A percentile compares a stretch with the other conserved stretches of the same genome.
Conservation (phyloP, 495 filamentous ascomycete species). For the Neurospora pannonica region DNA sequence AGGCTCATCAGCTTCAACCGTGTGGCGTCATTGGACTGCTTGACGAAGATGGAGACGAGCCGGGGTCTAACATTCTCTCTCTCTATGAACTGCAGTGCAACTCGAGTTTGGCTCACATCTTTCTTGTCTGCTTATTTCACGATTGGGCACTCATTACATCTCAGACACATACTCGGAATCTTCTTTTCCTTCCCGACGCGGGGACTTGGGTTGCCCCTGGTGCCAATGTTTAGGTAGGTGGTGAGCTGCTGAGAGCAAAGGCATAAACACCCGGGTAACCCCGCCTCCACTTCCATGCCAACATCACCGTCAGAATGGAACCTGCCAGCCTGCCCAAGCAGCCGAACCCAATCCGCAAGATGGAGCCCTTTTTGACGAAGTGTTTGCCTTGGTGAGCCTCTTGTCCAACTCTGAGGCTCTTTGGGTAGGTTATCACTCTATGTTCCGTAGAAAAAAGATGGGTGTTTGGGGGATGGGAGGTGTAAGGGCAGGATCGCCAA, state of each 20-base stretch:
- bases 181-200: neutral
- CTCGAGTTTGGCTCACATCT: neutral
- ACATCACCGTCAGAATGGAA: neutral
- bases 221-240: neutral
- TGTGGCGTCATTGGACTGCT: neutral
- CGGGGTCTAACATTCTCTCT: neutral
- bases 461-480: neutral
- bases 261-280: neutral
- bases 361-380: neutral
- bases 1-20: neutral
- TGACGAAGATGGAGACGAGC: neutral
- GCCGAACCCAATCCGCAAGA: neutral
- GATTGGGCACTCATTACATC: neutral
- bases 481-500: neutral
- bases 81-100: neutral
- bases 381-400: neutral
- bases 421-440: neutral
- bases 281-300: neutral
- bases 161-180: neutral
- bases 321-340: neutral
- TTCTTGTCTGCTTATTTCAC: neutral
- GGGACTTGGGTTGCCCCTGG: neutral
- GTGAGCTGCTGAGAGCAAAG: neutral
- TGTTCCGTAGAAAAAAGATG: neutral
- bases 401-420: neutral